A percentile compares a stretch with the other conserved stretches of the same genome.
phyloP scores from a whole-genome alignment of 1,284 basidiomycete genomes.

The Xerocomus alliaceus region DNA sequence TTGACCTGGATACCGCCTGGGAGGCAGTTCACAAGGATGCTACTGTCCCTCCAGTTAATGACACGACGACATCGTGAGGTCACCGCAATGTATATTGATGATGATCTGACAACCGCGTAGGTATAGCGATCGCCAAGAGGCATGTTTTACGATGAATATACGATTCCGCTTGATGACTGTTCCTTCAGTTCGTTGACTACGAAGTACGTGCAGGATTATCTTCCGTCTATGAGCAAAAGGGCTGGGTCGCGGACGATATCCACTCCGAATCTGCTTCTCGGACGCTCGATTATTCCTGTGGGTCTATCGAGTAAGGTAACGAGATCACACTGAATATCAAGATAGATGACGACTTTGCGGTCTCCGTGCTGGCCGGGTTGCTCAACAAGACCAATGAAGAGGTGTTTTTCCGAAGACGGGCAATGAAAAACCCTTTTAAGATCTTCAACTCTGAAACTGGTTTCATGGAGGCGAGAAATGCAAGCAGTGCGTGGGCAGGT shows the following conservation, averaged over 20 bases:
- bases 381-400: constrained; percentile 60
- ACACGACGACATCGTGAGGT: constrained; percentile 61
- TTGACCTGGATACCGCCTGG: constrained; percentile 73
- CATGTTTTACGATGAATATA: constrained; percentile 24
- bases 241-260: constrained; percentile 81
- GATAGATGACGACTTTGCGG: constrained; percentile 80
- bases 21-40: constrained; percentile 81
- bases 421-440: constrained; percentile 62
- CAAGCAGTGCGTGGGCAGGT: constrained; percentile 76
- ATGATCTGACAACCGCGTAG: constrained; percentile 42
- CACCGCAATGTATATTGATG: background rate
- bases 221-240: constrained; percentile 67
- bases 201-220: constrained; percentile 83
- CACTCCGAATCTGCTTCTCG: constrained; percentile 82
- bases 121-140: constrained; percentile 80
- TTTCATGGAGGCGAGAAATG: constrained; percentile 82
- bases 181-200: constrained; percentile 69
- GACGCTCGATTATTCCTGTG: constrained; percentile 82
- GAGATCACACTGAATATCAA: background rate
- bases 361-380: constrained; percentile 63
- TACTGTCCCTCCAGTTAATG: constrained; percentile 68
- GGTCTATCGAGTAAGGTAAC: constrained; percentile 22
- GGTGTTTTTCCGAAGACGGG: constrained; percentile 59
- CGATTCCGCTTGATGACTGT: constrained; percentile 5
- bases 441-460: constrained; percentile 78